Percentiles rank a stretch among this genome's conserved stretches.
Evolutionary conservation across 495 filamentous ascomycete species (phyloP).

Genomic region (Melanomma pulvis-pyrius): DNA sequence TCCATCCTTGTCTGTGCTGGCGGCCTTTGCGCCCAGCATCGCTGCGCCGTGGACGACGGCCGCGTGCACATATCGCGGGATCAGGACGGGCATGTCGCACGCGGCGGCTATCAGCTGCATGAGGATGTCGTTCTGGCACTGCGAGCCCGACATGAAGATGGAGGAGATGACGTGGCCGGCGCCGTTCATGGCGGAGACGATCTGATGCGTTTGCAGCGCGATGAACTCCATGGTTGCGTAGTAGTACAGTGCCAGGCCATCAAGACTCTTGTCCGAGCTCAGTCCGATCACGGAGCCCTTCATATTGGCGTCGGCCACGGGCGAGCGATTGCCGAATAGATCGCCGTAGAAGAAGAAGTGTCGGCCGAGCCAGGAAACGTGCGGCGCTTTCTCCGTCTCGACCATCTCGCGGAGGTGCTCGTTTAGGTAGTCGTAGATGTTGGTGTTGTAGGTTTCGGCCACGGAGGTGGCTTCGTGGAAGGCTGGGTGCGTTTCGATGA

Average conservation of each 20-base stretch:
- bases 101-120: conserved; percentile 88
- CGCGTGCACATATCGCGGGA: conserved; percentile 88
- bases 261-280: conserved; percentile 78
- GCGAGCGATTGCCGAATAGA: conserved; percentile 95
- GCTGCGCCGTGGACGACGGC: conserved; percentile 97
- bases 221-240: conserved; percentile 97
- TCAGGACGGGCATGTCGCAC: conserved; percentile 87
- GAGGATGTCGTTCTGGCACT: conserved; percentile 92
- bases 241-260: conserved; percentile 87
- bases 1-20: conserved; percentile 65
- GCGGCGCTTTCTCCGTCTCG: conserved; percentile 66
- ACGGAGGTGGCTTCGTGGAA: conserved; percentile 75
- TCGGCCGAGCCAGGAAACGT: conserved; percentile 78
- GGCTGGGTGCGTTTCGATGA: conserved; percentile 90
- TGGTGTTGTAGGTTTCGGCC: conserved; percentile 74
- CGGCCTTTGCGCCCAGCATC: conserved; percentile 95
- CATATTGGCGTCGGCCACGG: conserved; percentile 90
- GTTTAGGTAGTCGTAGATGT: conserved; percentile 94
- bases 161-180: conserved; percentile 70
- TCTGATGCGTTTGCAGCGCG: conserved; percentile 92
- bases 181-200: conserved; percentile 66
- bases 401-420: conserved; percentile 78
- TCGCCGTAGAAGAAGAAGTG: conserved; percentile 99
- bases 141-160: conserved; percentile 97
- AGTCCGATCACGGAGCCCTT: conserved; percentile 84